Base-by-base conservation (phyloP, 805 yeast species). In the Isabelozyma pseudorhagii region DNA sequence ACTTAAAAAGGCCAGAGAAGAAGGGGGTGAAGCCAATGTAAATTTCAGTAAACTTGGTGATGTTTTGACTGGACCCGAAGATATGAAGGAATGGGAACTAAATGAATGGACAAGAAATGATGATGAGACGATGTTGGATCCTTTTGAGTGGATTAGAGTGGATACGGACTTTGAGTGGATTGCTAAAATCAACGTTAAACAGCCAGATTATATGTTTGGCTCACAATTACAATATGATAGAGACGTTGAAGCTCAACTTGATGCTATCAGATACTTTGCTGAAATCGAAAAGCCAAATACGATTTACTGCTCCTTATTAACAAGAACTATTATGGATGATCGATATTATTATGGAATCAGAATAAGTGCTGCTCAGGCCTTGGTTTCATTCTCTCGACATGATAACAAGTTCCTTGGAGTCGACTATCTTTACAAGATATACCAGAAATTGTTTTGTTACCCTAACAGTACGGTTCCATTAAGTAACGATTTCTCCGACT, bases 91-190 rank as follows among this genome's bases (percentile, higher is more conserved):
- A 34, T 93, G 98, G 98, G 75, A 77, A 13, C 72, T 90, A 9
- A 75, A 80, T 1, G 96, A 89, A 41, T 83, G 89, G 81, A 72
- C 79, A 11, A 78, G 78, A 44, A 85, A 84, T 29, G 91, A 85
- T 46, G 92, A 84, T 51, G 91, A 85, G 40, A 71, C 72, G 40
- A 75, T 82, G 72, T 75, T 81, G 18, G 97, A 93, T 59, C 97
- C 97, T 0, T 94, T 91, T 67, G 99, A 94, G 60, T 94, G 99
- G 99, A 78, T 94, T 38, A 77, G 99, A 58, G 89, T 93, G n/a
- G 99, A 94, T 69, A 92, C 97, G 0, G 99, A 94, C 65, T 88
- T 86, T 60, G 99, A 94, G 65, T 94, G 99, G 99, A 86, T 94
- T 45, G 89, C 96, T 52, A 82, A 81, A 55, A 74, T 89, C 18